phyloP scores from a whole-genome alignment of 495 filamentous ascomycete genomes.

The Lasiosphaeria hispida region DNA sequence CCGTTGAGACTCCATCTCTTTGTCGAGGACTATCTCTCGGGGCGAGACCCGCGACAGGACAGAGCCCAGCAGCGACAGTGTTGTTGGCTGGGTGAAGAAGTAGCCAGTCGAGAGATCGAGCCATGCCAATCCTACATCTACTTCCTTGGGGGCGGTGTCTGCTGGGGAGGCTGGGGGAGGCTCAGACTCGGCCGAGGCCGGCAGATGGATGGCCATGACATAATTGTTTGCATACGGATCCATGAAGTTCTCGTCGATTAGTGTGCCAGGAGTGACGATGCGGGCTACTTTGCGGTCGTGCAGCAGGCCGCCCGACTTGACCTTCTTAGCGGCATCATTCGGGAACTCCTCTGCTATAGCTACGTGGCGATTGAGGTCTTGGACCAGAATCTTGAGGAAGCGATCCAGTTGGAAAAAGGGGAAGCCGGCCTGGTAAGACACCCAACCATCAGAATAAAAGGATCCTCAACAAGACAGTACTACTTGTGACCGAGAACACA shows the following conservation, averaged over 20 bases:
- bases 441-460: slow-evolving; percentile 30
- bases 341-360: slow-evolving; percentile 92
- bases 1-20: slow-evolving; percentile 49
- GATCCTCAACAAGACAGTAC: not conserved
- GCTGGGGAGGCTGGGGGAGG: not conserved
- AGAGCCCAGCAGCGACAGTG: slow-evolving; percentile 67
- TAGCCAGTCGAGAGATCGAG: slow-evolving; percentile 90
- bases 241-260: slow-evolving; percentile 97
- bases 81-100: slow-evolving; percentile 84
- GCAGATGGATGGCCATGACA: slow-evolving; percentile 69
- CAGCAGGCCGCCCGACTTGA: slow-evolving; percentile 69
- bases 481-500: not conserved
- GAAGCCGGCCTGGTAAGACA: slow-evolving; percentile 69
- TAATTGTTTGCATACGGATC: slow-evolving; percentile 91
- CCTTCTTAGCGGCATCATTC: slow-evolving; percentile 60
- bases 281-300: slow-evolving; percentile 82
- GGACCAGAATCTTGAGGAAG: slow-evolving; percentile 86
- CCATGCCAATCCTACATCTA: slow-evolving; percentile 77
- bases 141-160: slow-evolving; percentile 22
- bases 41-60: slow-evolving; percentile 79
- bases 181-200: not conserved
- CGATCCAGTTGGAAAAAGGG: slow-evolving; percentile 89
- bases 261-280: slow-evolving; percentile 87
- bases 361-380: slow-evolving; percentile 85
- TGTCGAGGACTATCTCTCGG: slow-evolving; percentile 78